Conservation (phyloP, 305 asterid species). For the Vinca major region DNA sequence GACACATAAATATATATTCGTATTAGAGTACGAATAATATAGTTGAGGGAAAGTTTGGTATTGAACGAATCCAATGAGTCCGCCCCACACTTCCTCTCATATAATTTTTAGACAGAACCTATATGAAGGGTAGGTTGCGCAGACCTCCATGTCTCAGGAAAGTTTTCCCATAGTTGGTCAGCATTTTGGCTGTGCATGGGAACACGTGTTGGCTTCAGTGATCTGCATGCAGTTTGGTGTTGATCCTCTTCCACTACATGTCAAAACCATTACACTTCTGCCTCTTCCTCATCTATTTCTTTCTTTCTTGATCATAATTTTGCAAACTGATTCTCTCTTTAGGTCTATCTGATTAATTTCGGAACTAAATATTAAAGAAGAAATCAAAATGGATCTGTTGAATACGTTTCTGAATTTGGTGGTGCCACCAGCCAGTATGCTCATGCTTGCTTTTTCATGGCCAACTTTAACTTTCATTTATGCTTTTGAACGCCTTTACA, state of each 20-base stretch:
- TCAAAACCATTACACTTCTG: slow-evolving; percentile 9
- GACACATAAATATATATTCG: too few relatives aligned
- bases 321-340: too few relatives aligned
- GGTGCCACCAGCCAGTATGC: slow-evolving; percentile 73
- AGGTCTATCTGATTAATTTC: too few relatives aligned
- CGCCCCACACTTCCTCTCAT: too few relatives aligned
- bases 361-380: too few relatives aligned
- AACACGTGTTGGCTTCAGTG: slow-evolving; percentile 44
- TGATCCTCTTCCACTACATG: slow-evolving; percentile 34
- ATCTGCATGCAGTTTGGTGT: slow-evolving; percentile 44
- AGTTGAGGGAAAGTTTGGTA: too few relatives aligned
- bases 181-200: slow-evolving; percentile 13
- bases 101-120: too few relatives aligned
- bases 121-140: background rate
- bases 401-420: slow-evolving; percentile 45
- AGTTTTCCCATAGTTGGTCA: slow-evolving; percentile 8
- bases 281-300: background rate
- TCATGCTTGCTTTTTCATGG: slow-evolving; percentile 86
- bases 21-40: too few relatives aligned
- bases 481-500: slow-evolving; percentile 61
- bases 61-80: too few relatives aligned
- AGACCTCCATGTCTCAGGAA: too few relatives aligned
- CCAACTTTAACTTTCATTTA: slow-evolving; percentile 66
- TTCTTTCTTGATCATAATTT: background rate
- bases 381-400: slow-evolving; percentile 35